A percentile compares a stretch with the other conserved stretches of the same genome.
Evolutionary conservation across 1,284 basidiomycete species (phyloP).

Genomic region (Trichosporon ovoides): DNA sequence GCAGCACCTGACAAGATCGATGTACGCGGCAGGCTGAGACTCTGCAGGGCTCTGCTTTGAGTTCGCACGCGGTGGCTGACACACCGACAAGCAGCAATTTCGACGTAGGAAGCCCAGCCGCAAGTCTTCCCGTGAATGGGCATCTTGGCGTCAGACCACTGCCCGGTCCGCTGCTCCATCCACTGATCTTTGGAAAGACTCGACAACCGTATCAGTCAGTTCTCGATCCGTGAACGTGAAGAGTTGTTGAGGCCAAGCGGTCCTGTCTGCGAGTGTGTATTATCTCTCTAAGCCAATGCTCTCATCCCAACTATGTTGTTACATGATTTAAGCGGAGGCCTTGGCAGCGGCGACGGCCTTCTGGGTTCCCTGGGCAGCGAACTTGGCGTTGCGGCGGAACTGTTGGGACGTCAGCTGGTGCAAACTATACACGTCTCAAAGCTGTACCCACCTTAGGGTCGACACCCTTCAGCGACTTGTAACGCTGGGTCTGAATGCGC

Average conservation of each 20-base stretch:
- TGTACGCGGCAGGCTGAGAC: too few species aligned
- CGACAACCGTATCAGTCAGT: too few species aligned
- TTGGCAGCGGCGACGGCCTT: conserved; percentile 42
- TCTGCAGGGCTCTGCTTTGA: too few species aligned
- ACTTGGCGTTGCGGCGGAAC: conserved; percentile 52
- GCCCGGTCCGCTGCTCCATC: too few species aligned
- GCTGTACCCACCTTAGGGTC: conserved; percentile 49
- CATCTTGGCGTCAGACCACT: too few species aligned
- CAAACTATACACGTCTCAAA: too few species aligned
- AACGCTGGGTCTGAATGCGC: conserved; percentile 67
- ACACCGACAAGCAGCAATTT: too few species aligned
- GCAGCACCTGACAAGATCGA: too few species aligned
- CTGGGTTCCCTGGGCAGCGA: conserved; percentile 48
- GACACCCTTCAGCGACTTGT: conserved; percentile 83
- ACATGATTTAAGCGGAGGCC: conserved; percentile 30
- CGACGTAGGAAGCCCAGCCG: too few species aligned
- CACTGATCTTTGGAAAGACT: too few species aligned
- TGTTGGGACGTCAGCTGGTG: conserved; percentile 16
- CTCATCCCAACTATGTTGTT: conserved; percentile 20
- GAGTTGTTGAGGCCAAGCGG: neutral
- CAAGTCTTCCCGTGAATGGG: too few species aligned
- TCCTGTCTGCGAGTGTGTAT: neutral
- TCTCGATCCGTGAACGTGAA: neutral
- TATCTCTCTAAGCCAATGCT: conserved; percentile 16
- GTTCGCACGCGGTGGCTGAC: too few species aligned